Percentiles rank a stretch among this genome's conserved stretches.
Evolutionary conservation across 1,284 basidiomycete species (phyloP).

Genomic region (Pseudomicrostroma phylloplanum): DNA sequence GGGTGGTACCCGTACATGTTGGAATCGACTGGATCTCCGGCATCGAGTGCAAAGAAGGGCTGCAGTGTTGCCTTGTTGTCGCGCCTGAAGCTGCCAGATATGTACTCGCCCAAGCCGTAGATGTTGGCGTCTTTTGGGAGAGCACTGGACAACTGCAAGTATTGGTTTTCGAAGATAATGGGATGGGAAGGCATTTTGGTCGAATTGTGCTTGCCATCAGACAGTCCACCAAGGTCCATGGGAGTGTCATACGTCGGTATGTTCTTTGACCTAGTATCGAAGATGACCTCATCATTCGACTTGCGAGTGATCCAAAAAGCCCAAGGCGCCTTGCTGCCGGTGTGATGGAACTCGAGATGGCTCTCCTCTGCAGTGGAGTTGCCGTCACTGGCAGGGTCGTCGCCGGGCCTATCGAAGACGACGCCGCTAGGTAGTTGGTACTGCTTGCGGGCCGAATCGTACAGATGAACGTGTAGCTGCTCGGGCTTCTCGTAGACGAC

Average conservation of each 20-base stretch:
- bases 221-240: conserved; percentile 14
- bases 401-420: conserved; percentile 60
- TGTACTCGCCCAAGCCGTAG: conserved; percentile 70
- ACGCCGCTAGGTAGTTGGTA: conserved; percentile 64
- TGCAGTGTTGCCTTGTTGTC: conserved; percentile 61
- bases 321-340: conserved; percentile 59
- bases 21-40: conserved; percentile 19
- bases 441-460: conserved; percentile 58
- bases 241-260: conserved; percentile 30
- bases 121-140: conserved; percentile 59
- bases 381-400: conserved; percentile 23
- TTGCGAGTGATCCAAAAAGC: conserved; percentile 69
- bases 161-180: conserved; percentile 65
- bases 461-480: conserved; percentile 66
- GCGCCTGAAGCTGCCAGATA: conserved; percentile 61
- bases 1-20: conserved; percentile 66
- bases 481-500: conserved; percentile 59
- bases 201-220: conserved; percentile 25
- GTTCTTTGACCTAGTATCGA: conserved; percentile 61
- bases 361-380: conserved; percentile 21
- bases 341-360: conserved; percentile 60
- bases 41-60: conserved; percentile 65
- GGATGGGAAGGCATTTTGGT: conserved; percentile 38
- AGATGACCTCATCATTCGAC: conserved; percentile 57
- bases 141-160: conserved; percentile 57